Evolutionary conservation across 2,329 filamentous ascomycete species (phyloP).

Genomic region (Fonsecaea nubica): DNA sequence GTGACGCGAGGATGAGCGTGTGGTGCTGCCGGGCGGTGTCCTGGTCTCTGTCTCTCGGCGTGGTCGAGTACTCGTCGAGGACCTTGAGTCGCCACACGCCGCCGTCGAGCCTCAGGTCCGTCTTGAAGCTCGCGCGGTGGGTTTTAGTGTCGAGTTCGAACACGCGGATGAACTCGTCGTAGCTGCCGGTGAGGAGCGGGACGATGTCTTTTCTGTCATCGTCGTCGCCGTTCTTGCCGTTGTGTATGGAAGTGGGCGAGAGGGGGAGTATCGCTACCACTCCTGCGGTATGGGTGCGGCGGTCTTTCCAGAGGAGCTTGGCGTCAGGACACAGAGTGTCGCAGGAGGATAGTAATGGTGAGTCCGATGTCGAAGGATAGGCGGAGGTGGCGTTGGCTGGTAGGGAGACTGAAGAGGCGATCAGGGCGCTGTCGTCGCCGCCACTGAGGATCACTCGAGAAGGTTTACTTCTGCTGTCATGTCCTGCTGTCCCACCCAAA

Average conservation of each 20-base stretch:
- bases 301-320: slow-evolving; percentile 51
- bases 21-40: slow-evolving; percentile 29
- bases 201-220: slow-evolving; percentile 43
- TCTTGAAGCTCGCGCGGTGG: slow-evolving; percentile 45
- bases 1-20: slow-evolving; percentile 75
- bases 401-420: slow-evolving; percentile 38
- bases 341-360: slow-evolving; percentile 14
- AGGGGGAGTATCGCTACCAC: slow-evolving; percentile 86
- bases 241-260: slow-evolving; percentile 40
- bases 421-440: slow-evolving; percentile 74
- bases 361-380: slow-evolving; percentile 33
- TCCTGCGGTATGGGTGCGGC: slow-evolving; percentile 73
- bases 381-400: slow-evolving; percentile 8
- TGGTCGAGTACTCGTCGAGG: slow-evolving; percentile 37
- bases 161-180: slow-evolving; percentile 82
- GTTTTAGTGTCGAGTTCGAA: slow-evolving; percentile 49
- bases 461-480: not conserved
- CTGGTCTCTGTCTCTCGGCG: not conserved
- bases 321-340: slow-evolving; percentile 10
- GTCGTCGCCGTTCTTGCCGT: not conserved
- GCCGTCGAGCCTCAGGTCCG: slow-evolving; percentile 71
- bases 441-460: slow-evolving; percentile 57
- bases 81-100: slow-evolving; percentile 88
- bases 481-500: slow-evolving; percentile 23
- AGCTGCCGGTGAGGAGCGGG: slow-evolving; percentile 83